phyloP scores from a whole-genome alignment of 2,329 filamentous ascomycete species.

The Nakataea oryzae region DNA sequence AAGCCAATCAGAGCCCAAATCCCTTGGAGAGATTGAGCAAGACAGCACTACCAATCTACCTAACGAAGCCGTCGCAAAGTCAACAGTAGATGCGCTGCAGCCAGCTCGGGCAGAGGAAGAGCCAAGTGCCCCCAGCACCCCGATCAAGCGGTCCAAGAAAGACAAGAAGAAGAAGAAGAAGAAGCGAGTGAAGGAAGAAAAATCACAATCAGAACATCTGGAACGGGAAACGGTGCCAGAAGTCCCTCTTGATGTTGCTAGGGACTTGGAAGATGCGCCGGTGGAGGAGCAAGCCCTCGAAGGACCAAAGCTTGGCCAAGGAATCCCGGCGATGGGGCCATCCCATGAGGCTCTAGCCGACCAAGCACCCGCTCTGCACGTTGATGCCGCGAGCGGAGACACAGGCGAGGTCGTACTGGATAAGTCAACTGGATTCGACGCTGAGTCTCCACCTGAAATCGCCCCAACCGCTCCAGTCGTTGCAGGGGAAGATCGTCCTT shows the following conservation, averaged over 20 bases:
- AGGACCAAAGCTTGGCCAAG: background rate
- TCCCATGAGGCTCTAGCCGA: background rate
- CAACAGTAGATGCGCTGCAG: no score
- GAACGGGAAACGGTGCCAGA: background rate
- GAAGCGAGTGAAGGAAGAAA: conserved; percentile 16
- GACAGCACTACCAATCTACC: no score
- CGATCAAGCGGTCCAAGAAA: conserved; percentile 23
- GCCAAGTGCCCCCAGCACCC: conserved; percentile 10
- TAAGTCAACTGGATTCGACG: background rate
- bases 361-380: background rate
- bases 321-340: background rate
- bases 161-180: conserved; percentile 12
- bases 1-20: no score
- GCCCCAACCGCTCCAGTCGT: background rate
- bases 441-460: background rate
- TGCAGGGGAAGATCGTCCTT: background rate
- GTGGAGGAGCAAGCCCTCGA: background rate
- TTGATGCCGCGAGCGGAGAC: background rate
- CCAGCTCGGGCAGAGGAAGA: background rate
- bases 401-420: background rate
- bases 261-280: background rate
- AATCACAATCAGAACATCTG: conserved; percentile 16
- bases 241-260: background rate
- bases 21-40: no score
- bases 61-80: no score